phyloP scores from a whole-genome alignment of 2,329 filamentous ascomycete genomes.

The Bipolaris zeicola region DNA sequence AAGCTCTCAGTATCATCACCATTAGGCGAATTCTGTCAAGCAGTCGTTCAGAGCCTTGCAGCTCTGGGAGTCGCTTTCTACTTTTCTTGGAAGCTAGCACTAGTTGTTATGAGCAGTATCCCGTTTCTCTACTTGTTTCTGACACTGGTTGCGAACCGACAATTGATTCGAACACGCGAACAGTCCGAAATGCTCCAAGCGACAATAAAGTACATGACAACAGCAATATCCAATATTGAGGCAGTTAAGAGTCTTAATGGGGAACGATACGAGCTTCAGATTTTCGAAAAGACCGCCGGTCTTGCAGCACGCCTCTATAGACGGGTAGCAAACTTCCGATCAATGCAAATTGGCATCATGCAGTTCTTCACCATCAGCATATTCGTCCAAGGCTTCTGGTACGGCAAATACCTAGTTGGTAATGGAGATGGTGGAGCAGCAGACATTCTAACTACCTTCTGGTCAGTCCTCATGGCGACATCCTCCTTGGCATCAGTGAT shows the following conservation, averaged over 20 bases:
- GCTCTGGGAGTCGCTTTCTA: slow-evolving; percentile 75
- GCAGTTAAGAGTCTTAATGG: slow-evolving; percentile 87
- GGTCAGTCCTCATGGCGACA: slow-evolving; percentile 76
- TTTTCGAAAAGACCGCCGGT: slow-evolving; percentile 65
- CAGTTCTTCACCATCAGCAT: slow-evolving; percentile 76
- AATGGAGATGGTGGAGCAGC: slow-evolving; percentile 64
- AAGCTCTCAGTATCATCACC: slow-evolving; percentile 81
- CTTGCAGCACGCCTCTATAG: slow-evolving; percentile 68
- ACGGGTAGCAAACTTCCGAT: slow-evolving; percentile 70
- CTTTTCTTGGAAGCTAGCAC: slow-evolving; percentile 81
- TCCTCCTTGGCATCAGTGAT: slow-evolving; percentile 75
- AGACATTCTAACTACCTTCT: slow-evolving; percentile 81
- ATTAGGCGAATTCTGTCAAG: slow-evolving; percentile 71
- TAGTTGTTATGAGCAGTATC: slow-evolving; percentile 75
- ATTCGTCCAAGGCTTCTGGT: slow-evolving; percentile 91
- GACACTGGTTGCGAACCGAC: slow-evolving; percentile 62
- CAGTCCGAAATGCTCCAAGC: slow-evolving; percentile 71
- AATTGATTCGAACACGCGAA: slow-evolving; percentile 69
- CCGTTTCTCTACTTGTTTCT: slow-evolving; percentile 70
- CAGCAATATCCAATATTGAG: slow-evolving; percentile 75
- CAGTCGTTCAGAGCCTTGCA: slow-evolving; percentile 66
- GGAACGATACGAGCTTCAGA: slow-evolving; percentile 68
- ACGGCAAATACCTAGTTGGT: slow-evolving; percentile 73
- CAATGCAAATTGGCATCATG: slow-evolving; percentile 73
- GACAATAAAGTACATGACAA: slow-evolving; percentile 74